phyloP scores from a whole-genome alignment of 1,139 yeast species.

The Suhomyces ambrosiae region DNA sequence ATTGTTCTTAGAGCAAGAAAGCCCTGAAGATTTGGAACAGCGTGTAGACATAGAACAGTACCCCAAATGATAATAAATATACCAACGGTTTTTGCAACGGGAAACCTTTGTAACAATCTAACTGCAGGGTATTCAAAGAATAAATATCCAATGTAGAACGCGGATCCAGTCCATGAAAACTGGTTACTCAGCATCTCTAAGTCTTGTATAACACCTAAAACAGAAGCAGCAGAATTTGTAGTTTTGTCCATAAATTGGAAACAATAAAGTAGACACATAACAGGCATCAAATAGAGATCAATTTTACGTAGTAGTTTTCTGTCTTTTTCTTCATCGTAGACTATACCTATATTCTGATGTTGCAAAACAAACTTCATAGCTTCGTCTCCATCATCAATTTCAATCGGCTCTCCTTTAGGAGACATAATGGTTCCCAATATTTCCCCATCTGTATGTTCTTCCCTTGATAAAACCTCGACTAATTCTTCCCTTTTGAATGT shows the following conservation, averaged over 20 bases:
- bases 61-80: constrained; percentile 50
- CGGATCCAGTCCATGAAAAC: constrained; percentile 60
- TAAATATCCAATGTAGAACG: constrained; percentile 57
- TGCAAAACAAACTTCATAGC: constrained; percentile 4
- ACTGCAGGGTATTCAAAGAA: constrained; percentile 50
- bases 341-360: not conserved
- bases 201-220: constrained; percentile 56
- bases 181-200: constrained; percentile 51
- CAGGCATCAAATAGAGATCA: constrained; percentile 53
- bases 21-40: constrained; percentile 41
- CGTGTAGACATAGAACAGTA: constrained; percentile 41
- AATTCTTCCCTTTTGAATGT: not conserved
- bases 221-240: constrained; percentile 58
- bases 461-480: not conserved
- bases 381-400: constrained; percentile 3
- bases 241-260: constrained; percentile 65
- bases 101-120: constrained; percentile 43
- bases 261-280: constrained; percentile 57
- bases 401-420: not conserved
- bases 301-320: constrained; percentile 46
- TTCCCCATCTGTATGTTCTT: not conserved
- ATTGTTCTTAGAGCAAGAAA: constrained; percentile 47
- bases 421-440: not conserved
- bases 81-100: constrained; percentile 41
- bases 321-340: constrained; percentile 9